Evolutionary conservation across 2,329 filamentous ascomycete genomes (phyloP).

Genomic region (Sclerotinia spermophila): DNA sequence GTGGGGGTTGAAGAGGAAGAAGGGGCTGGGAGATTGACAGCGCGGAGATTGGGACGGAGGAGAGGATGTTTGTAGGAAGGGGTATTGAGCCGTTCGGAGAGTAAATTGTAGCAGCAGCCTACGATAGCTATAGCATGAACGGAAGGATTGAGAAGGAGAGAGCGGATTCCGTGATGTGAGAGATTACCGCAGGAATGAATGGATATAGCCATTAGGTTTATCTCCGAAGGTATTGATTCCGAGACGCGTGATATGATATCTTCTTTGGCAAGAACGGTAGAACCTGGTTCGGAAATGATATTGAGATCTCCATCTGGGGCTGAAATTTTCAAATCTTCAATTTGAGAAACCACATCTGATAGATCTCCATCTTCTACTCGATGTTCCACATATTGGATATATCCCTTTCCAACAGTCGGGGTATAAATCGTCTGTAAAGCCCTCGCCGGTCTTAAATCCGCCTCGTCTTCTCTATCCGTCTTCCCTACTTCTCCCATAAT

Average conservation of each 20-base stretch:
- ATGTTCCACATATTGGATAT: conserved; percentile 75
- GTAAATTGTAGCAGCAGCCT: conserved; percentile 95
- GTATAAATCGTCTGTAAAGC: conserved; percentile 52
- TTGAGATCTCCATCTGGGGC: conserved; percentile 6
- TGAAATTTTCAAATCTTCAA: conserved; percentile 45
- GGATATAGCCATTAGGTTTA: conserved; percentile 77
- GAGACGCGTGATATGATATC: not conserved
- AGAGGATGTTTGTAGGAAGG: conserved; percentile 81
- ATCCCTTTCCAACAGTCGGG: conserved; percentile 60
- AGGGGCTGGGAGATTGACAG: conserved; percentile 63
- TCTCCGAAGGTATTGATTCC: conserved; percentile 1
- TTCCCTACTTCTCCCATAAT: conserved; percentile 40
- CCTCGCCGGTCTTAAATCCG: conserved; percentile 50
- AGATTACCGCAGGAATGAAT: conserved; percentile 97
- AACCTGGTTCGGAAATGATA: not conserved
- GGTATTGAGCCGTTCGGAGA: conserved; percentile 85
- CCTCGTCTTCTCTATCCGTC: conserved; percentile 26
- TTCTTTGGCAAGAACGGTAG: not conserved
- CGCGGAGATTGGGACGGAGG: conserved; percentile 65
- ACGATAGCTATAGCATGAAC: conserved; percentile 93
- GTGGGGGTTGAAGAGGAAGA: conserved; percentile 57
- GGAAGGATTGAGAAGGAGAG: conserved; percentile 75
- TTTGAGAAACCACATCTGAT: conserved; percentile 59
- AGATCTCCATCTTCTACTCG: conserved; percentile 71
- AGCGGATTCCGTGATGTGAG: conserved; percentile 89